Conservation (phyloP, 805 yeast species). For the Candida corydali region DNA sequence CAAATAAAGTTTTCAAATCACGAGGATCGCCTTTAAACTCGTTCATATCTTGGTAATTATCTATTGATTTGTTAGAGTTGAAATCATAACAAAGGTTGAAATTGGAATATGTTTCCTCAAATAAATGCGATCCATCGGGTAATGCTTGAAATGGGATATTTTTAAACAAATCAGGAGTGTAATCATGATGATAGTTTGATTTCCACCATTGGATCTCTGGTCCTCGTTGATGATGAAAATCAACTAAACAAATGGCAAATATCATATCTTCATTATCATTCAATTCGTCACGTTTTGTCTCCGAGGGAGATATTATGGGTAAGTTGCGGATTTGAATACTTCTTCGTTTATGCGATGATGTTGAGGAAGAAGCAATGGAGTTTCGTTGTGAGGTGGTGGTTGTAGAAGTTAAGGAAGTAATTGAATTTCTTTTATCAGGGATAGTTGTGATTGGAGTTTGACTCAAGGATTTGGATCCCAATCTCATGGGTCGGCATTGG, state of each 20-base stretch:
- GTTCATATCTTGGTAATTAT: conserved; percentile 32
- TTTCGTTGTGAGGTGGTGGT: conserved; percentile 1
- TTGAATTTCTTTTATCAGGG: conserved; percentile 1
- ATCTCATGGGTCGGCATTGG: conserved; percentile 35
- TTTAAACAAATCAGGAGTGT: conserved; percentile 59
- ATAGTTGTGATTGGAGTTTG: conserved; percentile 9
- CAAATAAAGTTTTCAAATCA: conserved; percentile 70
- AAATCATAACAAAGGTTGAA: conserved; percentile 79
- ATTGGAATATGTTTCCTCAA: conserved; percentile 88
- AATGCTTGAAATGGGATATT: conserved; percentile 89
- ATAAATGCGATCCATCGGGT: conserved; percentile 94
- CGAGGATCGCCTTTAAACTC: conserved; percentile 35
- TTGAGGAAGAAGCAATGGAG: conserved; percentile 3
- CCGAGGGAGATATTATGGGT: conserved; percentile 18
- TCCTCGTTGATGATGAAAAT: conserved; percentile 87
- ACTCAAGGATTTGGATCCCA: conserved; percentile 17
- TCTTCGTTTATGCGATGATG: conserved; percentile 11
- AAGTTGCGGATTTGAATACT: conserved; percentile 35
- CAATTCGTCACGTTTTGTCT: neutral
- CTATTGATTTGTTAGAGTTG: conserved; percentile 41
- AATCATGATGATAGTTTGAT: conserved; percentile 41
- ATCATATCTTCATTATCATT: conserved; percentile 39
- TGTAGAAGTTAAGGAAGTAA: neutral
- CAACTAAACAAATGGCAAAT: conserved; percentile 84
- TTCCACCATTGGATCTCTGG: conserved; percentile 93